These are phyloP conservation scores for Rosa hybrid DNA, from an alignment of 331 rosid genomes.

Conservation along the genomic window DNA sequence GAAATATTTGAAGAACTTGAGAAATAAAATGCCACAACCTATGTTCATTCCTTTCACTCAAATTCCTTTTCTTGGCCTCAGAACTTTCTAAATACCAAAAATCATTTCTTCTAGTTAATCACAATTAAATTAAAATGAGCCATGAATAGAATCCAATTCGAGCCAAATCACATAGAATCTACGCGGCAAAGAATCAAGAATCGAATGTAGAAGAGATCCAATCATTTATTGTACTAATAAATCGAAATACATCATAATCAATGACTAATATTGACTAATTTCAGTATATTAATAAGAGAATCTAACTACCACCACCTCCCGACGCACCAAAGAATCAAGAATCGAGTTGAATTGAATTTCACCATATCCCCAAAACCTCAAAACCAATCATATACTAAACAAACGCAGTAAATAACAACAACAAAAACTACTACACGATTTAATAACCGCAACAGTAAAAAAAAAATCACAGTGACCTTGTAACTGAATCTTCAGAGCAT, in stretches of 20 bases:
- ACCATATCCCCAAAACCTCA: neutral
- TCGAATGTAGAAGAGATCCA: neutral
- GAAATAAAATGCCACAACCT: no score
- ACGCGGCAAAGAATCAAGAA: neutral
- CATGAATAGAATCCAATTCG: neutral
- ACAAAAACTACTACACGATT: neutral
- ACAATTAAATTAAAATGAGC: neutral
- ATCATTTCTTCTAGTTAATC: neutral
- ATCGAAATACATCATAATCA: neutral
- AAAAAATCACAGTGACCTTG: constrained; percentile 11
- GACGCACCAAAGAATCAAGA: constrained; percentile 20
- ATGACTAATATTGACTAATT: constrained; percentile 6
- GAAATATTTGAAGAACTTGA: no score
- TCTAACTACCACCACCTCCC: constrained; percentile 12
- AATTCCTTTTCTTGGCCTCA: no score
- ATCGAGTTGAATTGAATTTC: constrained; percentile 14
- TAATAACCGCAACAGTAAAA: neutral
- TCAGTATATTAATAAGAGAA: neutral
- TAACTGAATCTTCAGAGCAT: constrained; percentile 35
- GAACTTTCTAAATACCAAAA: neutral
- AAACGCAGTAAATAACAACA: neutral
- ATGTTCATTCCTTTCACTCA: neutral
- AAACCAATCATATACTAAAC: constrained; percentile 16
- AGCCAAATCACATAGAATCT: neutral
- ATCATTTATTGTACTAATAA: constrained; percentile 7